These are phyloP conservation scores for Parafenestella ontariensis DNA, from an alignment of 2,329 filamentous ascomycete species.

Conservation along the genomic window DNA sequence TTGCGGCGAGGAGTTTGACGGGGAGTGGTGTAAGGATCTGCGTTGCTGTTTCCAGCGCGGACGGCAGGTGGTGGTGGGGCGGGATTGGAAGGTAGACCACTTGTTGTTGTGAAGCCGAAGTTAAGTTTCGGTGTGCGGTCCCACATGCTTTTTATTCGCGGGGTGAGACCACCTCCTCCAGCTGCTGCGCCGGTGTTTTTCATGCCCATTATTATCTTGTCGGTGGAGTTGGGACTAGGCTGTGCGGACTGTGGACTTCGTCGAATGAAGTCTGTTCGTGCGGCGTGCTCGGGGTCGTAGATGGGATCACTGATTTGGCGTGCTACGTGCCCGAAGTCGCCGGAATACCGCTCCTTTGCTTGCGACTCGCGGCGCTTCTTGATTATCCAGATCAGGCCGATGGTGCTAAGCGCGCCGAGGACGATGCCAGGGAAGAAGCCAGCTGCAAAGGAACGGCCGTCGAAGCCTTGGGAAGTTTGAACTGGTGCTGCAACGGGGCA, in stretches of 20 bases:
- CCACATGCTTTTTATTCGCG: constrained; percentile 45
- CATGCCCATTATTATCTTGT: constrained; percentile 31
- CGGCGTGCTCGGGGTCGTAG: constrained; percentile 45
- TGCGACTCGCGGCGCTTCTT: constrained; percentile 41
- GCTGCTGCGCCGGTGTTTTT: constrained; percentile 15
- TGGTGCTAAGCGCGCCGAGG: constrained; percentile 41
- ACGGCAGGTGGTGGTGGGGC: constrained; percentile 32
- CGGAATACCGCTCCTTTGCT: constrained; percentile 42
- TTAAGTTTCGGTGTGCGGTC: constrained; percentile 43
- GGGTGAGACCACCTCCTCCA: constrained; percentile 34
- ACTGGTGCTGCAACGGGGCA: constrained; percentile 24
- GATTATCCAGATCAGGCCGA: constrained; percentile 44
- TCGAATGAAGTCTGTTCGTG: constrained; percentile 48
- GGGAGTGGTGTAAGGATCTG: constrained; percentile 43
- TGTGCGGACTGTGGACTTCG: constrained; percentile 35
- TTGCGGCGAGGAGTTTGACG: constrained; percentile 33
- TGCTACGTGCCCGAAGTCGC: constrained; percentile 48
- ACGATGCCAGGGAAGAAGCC: constrained; percentile 49
- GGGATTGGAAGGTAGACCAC: constrained; percentile 28
- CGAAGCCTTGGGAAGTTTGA: constrained; percentile 30
- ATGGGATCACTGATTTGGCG: constrained; percentile 50
- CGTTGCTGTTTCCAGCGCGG: constrained; percentile 34
- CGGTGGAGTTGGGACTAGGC: constrained; percentile 34
- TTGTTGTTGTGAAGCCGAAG: constrained; percentile 32
- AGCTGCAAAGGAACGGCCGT: constrained; percentile 47